Evolutionary conservation across 768 basidiomycete genomes (phyloP).

Genomic region (Auricularia cornea): DNA sequence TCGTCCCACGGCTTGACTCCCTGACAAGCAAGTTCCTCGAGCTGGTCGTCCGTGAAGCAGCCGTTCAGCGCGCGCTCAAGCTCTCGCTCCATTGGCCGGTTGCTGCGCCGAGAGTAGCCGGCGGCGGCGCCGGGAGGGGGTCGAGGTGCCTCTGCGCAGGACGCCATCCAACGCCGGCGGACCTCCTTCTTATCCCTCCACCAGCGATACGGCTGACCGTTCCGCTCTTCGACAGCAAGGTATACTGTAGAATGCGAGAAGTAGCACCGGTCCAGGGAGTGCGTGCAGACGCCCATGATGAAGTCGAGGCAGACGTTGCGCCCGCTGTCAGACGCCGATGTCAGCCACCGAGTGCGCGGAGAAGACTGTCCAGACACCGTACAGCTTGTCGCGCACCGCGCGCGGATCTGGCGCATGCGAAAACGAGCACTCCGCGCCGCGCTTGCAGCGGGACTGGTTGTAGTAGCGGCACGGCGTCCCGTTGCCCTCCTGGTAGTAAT

Average conservation of each 20-base stretch:
- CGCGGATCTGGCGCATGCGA: slow-evolving; percentile 3
- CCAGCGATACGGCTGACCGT: neutral
- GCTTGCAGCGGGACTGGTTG: slow-evolving; percentile 4
- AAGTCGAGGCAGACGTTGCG: slow-evolving; percentile 6
- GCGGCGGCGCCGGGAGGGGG: neutral
- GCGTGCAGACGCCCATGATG: neutral
- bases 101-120: neutral
- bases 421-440: neutral
- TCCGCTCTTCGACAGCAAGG: neutral
- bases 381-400: slow-evolving; percentile 1
- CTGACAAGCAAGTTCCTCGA: slow-evolving; percentile 27
- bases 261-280: neutral
- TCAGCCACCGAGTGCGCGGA: no score
- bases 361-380: neutral
- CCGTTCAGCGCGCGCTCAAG: slow-evolving; percentile 17
- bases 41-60: slow-evolving; percentile 28
- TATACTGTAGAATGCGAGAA: neutral
- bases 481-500: slow-evolving; percentile 3
- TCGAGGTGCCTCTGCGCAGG: no score
- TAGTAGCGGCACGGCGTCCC: slow-evolving; percentile 6
- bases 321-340: neutral
- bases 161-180: no score
- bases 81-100: neutral
- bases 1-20: slow-evolving; percentile 41
- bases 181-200: neutral